Base-by-base conservation (phyloP, 2,329 filamentous ascomycete species). In the Fusarium pininemorale region DNA sequence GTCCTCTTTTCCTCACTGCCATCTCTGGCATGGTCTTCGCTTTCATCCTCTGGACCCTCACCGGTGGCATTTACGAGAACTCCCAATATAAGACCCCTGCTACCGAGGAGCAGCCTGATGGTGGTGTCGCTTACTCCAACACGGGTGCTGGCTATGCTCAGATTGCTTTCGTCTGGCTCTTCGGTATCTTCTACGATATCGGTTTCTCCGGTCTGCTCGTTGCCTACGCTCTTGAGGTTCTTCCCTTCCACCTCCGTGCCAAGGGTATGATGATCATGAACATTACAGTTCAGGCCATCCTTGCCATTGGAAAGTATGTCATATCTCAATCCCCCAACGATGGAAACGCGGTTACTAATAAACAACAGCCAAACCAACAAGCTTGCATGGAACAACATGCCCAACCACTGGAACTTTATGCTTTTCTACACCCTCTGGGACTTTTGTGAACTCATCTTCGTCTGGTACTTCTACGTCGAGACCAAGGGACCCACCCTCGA, bases 401-500 rank as follows among this genome's bases (percentile, higher is more conserved):
- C 87, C 24, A 82, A 85, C 60, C 87, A 91, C 81, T 92, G 90
- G 88, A 87, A 91, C 81, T 88, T 92, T 64, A 91, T 90, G 85
- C 84, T 91, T 51, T 90, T 91, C 82, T 92, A 92, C 81, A 89
- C 89, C 28, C 80, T 90, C 63, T 92, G 90, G 90, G 88, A 91
- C 78, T 83, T 87, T 53, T 80, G 87, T 77, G 89, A 92, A 80
- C 82, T 91, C 51, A 70, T 88, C 53, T 91, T 92, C 75, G 89
- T 92, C 41, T 91, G 87, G 81, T 90, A 90, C 84, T 87, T 92
- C 80, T 92, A 91, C 79, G 87, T 92, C 63, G 92, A 94, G 83
- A 94, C 92, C 24, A 90, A 89, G 77, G 91, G 91, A 7, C 90
- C 90, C 1, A 93, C 91, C 5, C 89, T 94, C 2, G 92, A 93